Percentiles rank a stretch among this genome's conserved stretches.
Conservation (phyloP, 306 rosid genomes). For the Casuarina equisetifolia region DNA sequence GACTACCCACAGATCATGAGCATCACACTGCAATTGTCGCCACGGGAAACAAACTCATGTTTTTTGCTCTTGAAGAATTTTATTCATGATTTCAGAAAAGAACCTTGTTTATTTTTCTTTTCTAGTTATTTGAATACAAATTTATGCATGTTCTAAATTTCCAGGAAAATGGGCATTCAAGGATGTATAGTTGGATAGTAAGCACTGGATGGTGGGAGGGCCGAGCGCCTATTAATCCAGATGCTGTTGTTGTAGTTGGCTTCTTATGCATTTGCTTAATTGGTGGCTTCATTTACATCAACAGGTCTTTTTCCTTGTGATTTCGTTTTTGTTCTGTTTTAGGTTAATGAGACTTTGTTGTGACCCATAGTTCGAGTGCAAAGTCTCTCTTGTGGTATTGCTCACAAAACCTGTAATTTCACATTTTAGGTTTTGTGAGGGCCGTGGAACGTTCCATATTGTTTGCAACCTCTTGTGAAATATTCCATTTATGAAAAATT, state of each 20-base stretch:
- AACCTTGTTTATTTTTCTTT: background rate
- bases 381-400: too few species aligned
- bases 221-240: conserved; percentile 81
- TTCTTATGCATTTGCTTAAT: conserved; percentile 58
- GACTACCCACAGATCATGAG: background rate
- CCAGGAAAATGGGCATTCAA: conserved; percentile 84
- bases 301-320: conserved; percentile 50
- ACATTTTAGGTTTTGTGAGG: too few species aligned
- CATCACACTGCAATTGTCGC: background rate
- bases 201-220: conserved; percentile 95
- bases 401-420: too few species aligned
- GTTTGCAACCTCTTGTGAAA: too few species aligned
- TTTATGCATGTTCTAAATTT: conserved; percentile 24
- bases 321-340: conserved; percentile 1
- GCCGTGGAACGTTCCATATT: too few species aligned
- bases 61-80: background rate
- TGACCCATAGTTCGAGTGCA: too few species aligned
- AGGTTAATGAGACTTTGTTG: too few species aligned
- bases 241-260: conserved; percentile 63
- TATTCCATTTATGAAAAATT: too few species aligned
- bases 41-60: background rate
- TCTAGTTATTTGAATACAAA: background rate
- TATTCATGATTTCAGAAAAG: background rate
- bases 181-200: conserved; percentile 74
- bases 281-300: conserved; percentile 68